These are phyloP conservation scores for Amylostereum chailletii DNA, from an alignment of 1,284 basidiomycete genomes.

Conservation along the genomic window DNA sequence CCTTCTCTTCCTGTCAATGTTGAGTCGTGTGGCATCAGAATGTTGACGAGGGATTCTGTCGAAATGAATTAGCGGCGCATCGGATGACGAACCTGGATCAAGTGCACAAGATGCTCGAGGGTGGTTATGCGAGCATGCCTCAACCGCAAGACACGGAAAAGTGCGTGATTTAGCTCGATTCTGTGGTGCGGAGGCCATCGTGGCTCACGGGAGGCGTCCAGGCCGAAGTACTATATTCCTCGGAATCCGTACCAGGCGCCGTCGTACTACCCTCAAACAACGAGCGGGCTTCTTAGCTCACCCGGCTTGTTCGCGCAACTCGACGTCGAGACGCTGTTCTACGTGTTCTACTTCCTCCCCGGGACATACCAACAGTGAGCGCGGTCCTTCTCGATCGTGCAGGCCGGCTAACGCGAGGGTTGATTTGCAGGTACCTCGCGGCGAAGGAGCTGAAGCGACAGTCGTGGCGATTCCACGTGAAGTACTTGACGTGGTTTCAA, in stretches of 20 bases:
- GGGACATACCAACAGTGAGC: constrained; percentile 94
- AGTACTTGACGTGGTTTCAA: constrained; percentile 99
- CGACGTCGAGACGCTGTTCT: constrained; percentile 97
- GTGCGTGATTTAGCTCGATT: constrained; percentile 35
- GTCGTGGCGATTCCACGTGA: constrained; percentile 99
- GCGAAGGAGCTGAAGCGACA: constrained; percentile 97
- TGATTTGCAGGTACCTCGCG: constrained; percentile 70
- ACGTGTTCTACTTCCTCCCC: constrained; percentile 97
- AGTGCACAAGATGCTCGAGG: constrained; percentile 88
- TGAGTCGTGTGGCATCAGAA: too few relatives aligned
- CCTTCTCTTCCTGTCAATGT: neutral
- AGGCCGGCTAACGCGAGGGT: constrained; percentile 4
- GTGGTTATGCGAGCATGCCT: constrained; percentile 82
- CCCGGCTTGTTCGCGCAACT: constrained; percentile 86
- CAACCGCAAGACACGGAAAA: constrained; percentile 93
- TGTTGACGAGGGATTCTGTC: too few relatives aligned
- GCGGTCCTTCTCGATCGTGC: constrained; percentile 1
- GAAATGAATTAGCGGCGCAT: constrained; percentile 50
- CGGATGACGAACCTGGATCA: constrained; percentile 83
- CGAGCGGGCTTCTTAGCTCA: constrained; percentile 76
- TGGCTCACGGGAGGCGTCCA: constrained; percentile 21
- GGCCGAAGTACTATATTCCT: constrained; percentile 95
- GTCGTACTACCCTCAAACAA: constrained; percentile 91
- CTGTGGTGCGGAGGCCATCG: neutral
- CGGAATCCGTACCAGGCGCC: constrained; percentile 89